Conservation (phyloP, 805 yeast genomes). For the Saccharomycopsis javanensis region DNA sequence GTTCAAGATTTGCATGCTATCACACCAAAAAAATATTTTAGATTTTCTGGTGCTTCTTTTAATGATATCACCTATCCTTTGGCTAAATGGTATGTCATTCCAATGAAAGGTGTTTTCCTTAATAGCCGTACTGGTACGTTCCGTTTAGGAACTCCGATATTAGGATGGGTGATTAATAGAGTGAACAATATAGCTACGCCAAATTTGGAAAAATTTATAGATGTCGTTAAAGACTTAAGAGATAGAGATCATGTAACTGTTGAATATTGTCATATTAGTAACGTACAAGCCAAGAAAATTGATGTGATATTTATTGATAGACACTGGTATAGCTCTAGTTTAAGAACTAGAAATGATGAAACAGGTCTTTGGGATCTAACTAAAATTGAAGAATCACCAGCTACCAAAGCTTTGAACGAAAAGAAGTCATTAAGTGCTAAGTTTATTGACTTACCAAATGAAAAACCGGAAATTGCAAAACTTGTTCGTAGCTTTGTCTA, state of each 20-base stretch:
- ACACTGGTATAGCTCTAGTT: slow-evolving; percentile 72
- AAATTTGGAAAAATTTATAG: slow-evolving; percentile 65
- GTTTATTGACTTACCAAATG: slow-evolving; percentile 59
- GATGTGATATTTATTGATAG: slow-evolving; percentile 68
- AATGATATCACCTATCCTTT: slow-evolving; percentile 81
- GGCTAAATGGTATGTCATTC: slow-evolving; percentile 76
- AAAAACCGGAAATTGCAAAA: slow-evolving; percentile 40
- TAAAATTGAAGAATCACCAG: slow-evolving; percentile 48
- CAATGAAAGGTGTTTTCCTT: slow-evolving; percentile 76
- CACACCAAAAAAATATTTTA: slow-evolving; percentile 73
- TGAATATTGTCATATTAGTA: slow-evolving; percentile 67
- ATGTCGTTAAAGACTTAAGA: slow-evolving; percentile 69
- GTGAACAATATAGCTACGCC: slow-evolving; percentile 67
- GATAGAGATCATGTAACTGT: slow-evolving; percentile 65
- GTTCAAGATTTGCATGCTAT: slow-evolving; percentile 74
- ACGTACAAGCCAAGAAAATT: slow-evolving; percentile 63
- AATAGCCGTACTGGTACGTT: slow-evolving; percentile 75
- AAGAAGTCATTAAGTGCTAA: slow-evolving; percentile 53
- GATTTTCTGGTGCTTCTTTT: slow-evolving; percentile 80
- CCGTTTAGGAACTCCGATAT: slow-evolving; percentile 41
- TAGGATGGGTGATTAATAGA: slow-evolving; percentile 76
- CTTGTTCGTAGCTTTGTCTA: slow-evolving; percentile 63
- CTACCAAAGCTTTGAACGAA: slow-evolving; percentile 31
- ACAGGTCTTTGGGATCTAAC: slow-evolving; percentile 52
- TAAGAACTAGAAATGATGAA: slow-evolving; percentile 53